Percentiles rank a stretch among this genome's conserved stretches.
Evolutionary conservation across 306 rosid genomes (phyloP).

Genomic region (Acacia crassicarpa): DNA sequence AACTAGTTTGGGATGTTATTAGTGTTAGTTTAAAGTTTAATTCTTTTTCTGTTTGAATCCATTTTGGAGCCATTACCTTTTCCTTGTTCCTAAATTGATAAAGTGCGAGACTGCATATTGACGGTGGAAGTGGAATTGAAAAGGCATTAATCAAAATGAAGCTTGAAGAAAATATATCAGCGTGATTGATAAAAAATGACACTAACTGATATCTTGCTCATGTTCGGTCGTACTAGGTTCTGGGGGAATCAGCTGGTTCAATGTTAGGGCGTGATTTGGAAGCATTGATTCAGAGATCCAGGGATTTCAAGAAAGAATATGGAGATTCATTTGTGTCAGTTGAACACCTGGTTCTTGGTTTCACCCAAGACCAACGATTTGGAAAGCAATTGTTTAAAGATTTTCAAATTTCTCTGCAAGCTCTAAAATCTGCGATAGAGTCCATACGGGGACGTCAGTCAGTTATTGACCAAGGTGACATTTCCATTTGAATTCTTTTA

Average conservation of each 20-base stretch:
- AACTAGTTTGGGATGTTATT: slow-evolving; percentile 19
- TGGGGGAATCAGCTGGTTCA: slow-evolving; percentile 82
- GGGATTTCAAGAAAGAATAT: slow-evolving; percentile 85
- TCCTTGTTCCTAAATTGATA: slow-evolving; percentile 11
- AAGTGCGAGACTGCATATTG: background rate
- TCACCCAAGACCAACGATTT: slow-evolving; percentile 73
- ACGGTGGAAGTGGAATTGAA: slow-evolving; percentile 1
- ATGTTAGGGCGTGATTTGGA: slow-evolving; percentile 98
- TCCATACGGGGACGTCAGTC: slow-evolving; percentile 90
- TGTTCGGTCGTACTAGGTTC: slow-evolving; percentile 53
- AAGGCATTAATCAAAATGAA: background rate
- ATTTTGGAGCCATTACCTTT: background rate
- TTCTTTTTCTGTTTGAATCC: slow-evolving; percentile 8
- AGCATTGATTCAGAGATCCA: slow-evolving; percentile 85
- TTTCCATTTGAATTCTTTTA: slow-evolving; percentile 11
- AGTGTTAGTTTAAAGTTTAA: background rate
- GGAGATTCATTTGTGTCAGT: slow-evolving; percentile 97
- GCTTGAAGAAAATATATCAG: background rate
- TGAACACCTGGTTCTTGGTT: slow-evolving; percentile 96
- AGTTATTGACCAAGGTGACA: slow-evolving; percentile 87
- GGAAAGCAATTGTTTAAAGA: slow-evolving; percentile 84
- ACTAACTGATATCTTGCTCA: background rate
- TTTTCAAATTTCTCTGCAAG: slow-evolving; percentile 70
- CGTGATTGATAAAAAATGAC: background rate
- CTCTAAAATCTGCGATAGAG: slow-evolving; percentile 79